phyloP scores from a whole-genome alignment of 75 land plant genomes.

The Selaginella moellendorffii region DNA sequence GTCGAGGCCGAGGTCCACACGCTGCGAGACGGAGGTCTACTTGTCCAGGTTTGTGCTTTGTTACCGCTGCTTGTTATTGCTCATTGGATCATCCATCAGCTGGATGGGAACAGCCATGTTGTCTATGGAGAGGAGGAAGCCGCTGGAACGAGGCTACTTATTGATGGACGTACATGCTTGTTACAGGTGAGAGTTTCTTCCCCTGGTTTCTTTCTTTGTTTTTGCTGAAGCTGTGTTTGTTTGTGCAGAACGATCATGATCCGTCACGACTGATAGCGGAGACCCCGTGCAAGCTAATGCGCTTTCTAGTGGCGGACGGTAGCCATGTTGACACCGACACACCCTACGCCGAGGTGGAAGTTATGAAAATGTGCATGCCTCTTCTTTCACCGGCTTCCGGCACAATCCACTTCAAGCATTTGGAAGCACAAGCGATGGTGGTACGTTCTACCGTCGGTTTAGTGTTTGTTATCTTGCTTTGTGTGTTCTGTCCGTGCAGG shows the following conservation, averaged over 20 bases:
- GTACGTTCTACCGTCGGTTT: too few relatives aligned
- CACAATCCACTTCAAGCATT: conserved; percentile 54
- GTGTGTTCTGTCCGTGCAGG: too few relatives aligned
- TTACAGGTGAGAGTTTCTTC: conserved; percentile 73
- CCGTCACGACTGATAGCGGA: conserved; percentile 95
- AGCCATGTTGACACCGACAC: conserved; percentile 71
- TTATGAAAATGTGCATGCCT: conserved; percentile 99
- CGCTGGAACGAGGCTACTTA: conserved; percentile 94
- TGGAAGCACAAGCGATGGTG: conserved; percentile 97
- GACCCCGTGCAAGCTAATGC: conserved; percentile 91
- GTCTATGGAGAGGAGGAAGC: conserved; percentile 98
- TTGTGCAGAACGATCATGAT: conserved; percentile 89
- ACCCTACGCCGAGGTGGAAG: conserved; percentile 98
- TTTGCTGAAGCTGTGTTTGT: not conserved
- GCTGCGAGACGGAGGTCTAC: conserved; percentile 88
- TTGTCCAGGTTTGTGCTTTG: conserved; percentile 61
- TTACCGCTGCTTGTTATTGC: not conserved
- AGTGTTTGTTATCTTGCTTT: too few relatives aligned
- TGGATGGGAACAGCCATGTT: conserved; percentile 96
- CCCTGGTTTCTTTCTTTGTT: too few relatives aligned
- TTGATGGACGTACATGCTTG: conserved; percentile 96
- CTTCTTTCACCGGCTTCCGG: conserved; percentile 89
- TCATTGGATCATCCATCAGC: conserved; percentile 22
- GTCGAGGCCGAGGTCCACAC: conserved; percentile 90
- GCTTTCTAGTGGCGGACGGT: conserved; percentile 67